Percentiles rank a stretch among this genome's conserved stretches.
These are phyloP conservation scores for Quercus phellos DNA, from an alignment of 331 rosid species.

Conservation along the genomic window DNA sequence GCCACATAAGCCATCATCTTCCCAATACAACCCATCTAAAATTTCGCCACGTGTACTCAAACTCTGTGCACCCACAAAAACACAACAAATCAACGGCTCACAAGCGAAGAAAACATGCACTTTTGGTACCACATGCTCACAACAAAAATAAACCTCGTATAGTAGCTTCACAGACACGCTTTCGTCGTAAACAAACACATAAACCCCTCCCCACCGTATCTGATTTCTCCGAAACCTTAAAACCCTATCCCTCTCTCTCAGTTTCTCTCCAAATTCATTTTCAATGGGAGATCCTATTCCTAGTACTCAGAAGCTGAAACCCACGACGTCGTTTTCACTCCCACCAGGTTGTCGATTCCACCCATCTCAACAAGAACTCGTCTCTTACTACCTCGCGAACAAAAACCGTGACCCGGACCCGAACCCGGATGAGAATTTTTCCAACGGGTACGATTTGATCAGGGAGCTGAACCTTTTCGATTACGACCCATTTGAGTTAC, in stretches of 20 bases:
- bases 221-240: neutral
- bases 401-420: constrained; percentile 26
- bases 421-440: neutral
- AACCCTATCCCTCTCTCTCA: neutral
- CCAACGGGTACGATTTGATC: constrained; percentile 37
- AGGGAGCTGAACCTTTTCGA: constrained; percentile 46
- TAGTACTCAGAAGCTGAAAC: neutral
- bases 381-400: constrained; percentile 39
- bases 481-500: constrained; percentile 50
- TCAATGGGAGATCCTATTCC: constrained; percentile 35
- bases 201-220: neutral
- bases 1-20: neutral
- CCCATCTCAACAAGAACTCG: constrained; percentile 64
- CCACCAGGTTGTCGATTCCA: constrained; percentile 55
- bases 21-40: neutral
- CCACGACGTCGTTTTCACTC: constrained; percentile 25
- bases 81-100: neutral
- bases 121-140: neutral
- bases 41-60: neutral
- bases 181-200: neutral
- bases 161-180: constrained; percentile 43
- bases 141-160: neutral
- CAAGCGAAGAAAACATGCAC: neutral
- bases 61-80: neutral
- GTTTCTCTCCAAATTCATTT: neutral